Base-by-base conservation (phyloP, 805 yeast species). In the Myxozyma mucilagina region DNA sequence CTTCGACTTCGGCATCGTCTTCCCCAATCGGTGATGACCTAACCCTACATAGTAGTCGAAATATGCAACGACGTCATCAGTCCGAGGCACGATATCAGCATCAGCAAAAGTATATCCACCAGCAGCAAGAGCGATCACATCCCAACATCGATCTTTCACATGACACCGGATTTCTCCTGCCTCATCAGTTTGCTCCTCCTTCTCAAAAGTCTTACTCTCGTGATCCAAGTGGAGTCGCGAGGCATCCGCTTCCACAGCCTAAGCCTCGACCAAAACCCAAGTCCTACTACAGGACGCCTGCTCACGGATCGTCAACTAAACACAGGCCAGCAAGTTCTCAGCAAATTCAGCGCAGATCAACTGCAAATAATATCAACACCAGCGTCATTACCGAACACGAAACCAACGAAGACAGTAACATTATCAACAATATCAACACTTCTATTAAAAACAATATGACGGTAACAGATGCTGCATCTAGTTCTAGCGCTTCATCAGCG, bases 201-300 rank as follows among this genome's bases (percentile, higher is more conserved):
- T 18, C 56, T 16, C 56, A 50, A 51, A 41, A 41, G 10, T 44
- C 53, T 5, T 51, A 57, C 35, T 13, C 4, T 5, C 54, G 51
- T 20, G 51, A 57, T 10, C 31, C 41, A 20, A 55, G 38, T 47
- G 60, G 60, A 8, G 32, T 41, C 8, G 59, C 52, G 43, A 31
- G 57, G 9, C 31, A 53, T 29, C 51, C 57, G 5, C 45, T 53
- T 16, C 57, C 57, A 14, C 57, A 53, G 51, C 57, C 57, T 14
- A 43, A 20, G 8, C 48, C 56, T 18, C 47, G 56, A 10, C 34
- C 29, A 24, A 24, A 24, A 4, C 29, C 29, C 29, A 24, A 24
- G 29, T 24, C 29, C 29, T 24, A 24, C 29, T 24, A 24, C 29
- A 24, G 29, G 4, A 4, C 29, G 29, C 29, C 29, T 24, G 29